These are phyloP conservation scores for Phyllachora maydis DNA, from an alignment of 2,329 filamentous ascomycete species.

Conservation along the genomic window DNA sequence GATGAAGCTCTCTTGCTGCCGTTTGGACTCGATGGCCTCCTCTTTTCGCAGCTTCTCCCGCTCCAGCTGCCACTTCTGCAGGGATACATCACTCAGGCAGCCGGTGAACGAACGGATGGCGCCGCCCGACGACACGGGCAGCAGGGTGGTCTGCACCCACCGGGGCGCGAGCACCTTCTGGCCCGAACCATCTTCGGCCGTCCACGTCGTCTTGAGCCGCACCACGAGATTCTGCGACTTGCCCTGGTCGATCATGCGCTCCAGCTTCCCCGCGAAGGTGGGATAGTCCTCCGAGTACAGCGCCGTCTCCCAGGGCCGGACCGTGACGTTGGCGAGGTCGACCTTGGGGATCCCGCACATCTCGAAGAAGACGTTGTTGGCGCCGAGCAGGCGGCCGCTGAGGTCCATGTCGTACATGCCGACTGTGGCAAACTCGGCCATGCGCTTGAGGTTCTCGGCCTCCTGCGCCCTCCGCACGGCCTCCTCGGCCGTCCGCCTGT, in stretches of 20 bases:
- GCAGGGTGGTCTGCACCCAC: conserved; percentile 26
- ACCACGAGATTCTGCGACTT: conserved; percentile 24
- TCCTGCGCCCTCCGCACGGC: conserved; percentile 26
- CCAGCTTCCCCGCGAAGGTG: conserved; percentile 16
- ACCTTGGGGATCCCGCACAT: conserved; percentile 25
- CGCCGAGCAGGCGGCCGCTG: conserved; percentile 25
- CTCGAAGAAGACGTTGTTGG: conserved; percentile 31
- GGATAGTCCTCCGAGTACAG: conserved; percentile 22
- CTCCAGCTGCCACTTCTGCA: conserved; percentile 28
- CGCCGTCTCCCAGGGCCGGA: conserved; percentile 22
- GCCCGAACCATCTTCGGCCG: conserved; percentile 20
- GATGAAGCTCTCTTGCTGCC: conserved; percentile 65
- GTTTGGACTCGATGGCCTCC: conserved; percentile 34
- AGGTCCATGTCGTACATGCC: conserved; percentile 32
- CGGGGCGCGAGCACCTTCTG: conserved; percentile 20
- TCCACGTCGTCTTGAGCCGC: conserved; percentile 24
- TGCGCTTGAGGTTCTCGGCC: conserved; percentile 29
- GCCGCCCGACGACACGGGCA: conserved; percentile 26
- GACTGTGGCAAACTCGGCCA: conserved; percentile 31
- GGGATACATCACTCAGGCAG: conserved; percentile 25
- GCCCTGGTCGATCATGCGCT: conserved; percentile 16
- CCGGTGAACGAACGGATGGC: conserved; percentile 25
- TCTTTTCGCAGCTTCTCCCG: conserved; percentile 26
- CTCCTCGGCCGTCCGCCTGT: conserved; percentile 25
- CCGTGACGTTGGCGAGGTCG: conserved; percentile 13